A percentile compares a stretch with the other conserved stretches of the same genome.
Conservation (phyloP, 352 stramenopile species). For the Pythium aquatile region DNA sequence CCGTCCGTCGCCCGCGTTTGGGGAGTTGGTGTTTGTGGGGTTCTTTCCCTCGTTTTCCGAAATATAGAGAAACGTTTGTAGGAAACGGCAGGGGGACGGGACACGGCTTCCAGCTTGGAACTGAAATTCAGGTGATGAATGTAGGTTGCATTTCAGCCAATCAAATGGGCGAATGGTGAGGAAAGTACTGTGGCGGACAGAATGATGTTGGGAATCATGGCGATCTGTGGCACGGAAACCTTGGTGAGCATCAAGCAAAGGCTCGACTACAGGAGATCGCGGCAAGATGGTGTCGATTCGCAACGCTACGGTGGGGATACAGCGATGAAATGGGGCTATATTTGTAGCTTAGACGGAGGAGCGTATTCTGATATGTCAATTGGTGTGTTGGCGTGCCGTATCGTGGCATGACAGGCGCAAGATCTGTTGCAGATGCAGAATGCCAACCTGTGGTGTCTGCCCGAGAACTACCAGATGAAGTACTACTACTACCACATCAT, state of each 20-base stretch:
- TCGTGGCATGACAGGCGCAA: conserved; percentile 48
- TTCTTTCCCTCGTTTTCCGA: conserved; percentile 14
- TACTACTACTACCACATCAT: conserved; percentile 99
- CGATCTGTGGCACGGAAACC: conserved; percentile 20
- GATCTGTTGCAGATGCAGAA: conserved; percentile 99
- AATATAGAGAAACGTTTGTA: conserved; percentile 12
- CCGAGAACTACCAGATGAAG: conserved; percentile 99
- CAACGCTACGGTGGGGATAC: conserved; percentile 83
- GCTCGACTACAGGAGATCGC: conserved; percentile 4
- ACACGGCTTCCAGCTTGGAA: background rate
- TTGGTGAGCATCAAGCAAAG: conserved; percentile 27
- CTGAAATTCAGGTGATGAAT: background rate
- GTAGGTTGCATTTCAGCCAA: conserved; percentile 8
- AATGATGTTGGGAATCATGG: conserved; percentile 8
- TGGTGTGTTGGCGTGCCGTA: background rate
- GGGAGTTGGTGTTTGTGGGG: conserved; percentile 6
- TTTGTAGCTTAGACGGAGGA: background rate
- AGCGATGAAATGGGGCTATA: background rate
- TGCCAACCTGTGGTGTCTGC: conserved; percentile 99
- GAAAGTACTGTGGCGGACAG: conserved; percentile 19
- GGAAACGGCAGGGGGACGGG: background rate
- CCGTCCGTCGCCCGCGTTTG: background rate
- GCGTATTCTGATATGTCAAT: background rate
- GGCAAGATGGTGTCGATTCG: conserved; percentile 93
- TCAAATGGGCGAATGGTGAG: background rate